Evolutionary conservation across 805 yeast genomes (phyloP).

Genomic region (Yamadazyma takamatsuzukensis): DNA sequence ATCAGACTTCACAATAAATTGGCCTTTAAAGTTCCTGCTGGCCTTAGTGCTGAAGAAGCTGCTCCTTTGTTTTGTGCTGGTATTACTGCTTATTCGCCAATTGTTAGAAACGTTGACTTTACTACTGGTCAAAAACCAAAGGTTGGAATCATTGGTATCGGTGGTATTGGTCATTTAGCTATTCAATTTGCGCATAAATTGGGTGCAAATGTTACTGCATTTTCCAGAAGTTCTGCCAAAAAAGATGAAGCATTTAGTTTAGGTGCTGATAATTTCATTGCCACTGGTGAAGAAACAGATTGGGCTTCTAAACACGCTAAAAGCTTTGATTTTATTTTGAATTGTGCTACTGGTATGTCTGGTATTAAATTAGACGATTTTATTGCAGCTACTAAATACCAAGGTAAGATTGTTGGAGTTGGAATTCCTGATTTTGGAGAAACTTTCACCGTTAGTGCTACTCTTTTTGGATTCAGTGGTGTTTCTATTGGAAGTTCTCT

Average conservation of each 20-base stretch:
- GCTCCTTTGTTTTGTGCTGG: constrained; percentile 59
- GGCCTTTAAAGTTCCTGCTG: constrained; percentile 47
- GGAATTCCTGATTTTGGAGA: constrained; percentile 22
- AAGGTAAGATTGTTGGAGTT: constrained; percentile 22
- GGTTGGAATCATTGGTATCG: constrained; percentile 61
- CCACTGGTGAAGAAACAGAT: constrained; percentile 46
- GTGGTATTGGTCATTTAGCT: constrained; percentile 65
- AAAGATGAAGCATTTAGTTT: constrained; percentile 26
- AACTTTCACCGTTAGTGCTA: constrained; percentile 21
- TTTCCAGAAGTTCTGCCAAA: constrained; percentile 23
- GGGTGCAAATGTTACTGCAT: constrained; percentile 57
- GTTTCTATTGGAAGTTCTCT: constrained; percentile 27
- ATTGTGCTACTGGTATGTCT: constrained; percentile 49
- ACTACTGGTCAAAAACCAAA: too few relatives aligned
- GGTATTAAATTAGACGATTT: constrained; percentile 30
- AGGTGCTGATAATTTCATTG: constrained; percentile 34
- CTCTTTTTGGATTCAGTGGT: constrained; percentile 24
- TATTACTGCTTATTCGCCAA: constrained; percentile 49
- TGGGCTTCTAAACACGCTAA: constrained; percentile 30
- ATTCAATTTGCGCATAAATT: constrained; percentile 55
- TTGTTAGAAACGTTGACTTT: constrained; percentile 26
- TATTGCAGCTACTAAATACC: constrained; percentile 39
- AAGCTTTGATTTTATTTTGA: constrained; percentile 48
- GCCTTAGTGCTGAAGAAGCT: constrained; percentile 34
- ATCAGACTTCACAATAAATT: constrained; percentile 40